Conservation (phyloP, 805 yeast species). For the Kodamaea lidongshanica region DNA sequence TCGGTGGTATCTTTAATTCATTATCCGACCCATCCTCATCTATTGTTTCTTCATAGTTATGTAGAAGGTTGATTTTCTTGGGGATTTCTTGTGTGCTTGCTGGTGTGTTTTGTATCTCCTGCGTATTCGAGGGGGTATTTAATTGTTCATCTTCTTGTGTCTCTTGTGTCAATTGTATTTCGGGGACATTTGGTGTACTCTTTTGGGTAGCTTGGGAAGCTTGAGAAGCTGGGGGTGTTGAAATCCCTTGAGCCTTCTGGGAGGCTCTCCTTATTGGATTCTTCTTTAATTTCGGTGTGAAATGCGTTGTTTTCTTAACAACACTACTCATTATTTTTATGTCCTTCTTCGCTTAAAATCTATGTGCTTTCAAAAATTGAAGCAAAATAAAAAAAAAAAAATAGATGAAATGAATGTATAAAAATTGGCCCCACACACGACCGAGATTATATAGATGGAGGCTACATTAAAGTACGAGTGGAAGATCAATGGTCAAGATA, state of each 20-base stretch:
- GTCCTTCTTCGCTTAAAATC: neutral
- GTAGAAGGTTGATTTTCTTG: neutral
- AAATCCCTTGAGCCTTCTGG: conserved; percentile 1
- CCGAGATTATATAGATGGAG: conserved; percentile 10
- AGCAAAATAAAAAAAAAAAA: neutral
- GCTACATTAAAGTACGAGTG: conserved; percentile 15
- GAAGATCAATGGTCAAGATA: conserved; percentile 21
- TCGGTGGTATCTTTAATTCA: conserved; percentile 17
- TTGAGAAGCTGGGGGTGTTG: conserved; percentile 17
- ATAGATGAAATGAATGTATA: neutral
- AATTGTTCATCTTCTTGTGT: conserved; percentile 3
- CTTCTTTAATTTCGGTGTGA: conserved; percentile 50
- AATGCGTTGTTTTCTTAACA: conserved; percentile 50
- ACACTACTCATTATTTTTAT: conserved; percentile 43
- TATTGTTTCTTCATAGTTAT: neutral
- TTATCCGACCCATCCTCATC: conserved; percentile 23
- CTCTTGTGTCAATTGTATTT: neutral
- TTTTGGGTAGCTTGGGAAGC: neutral
- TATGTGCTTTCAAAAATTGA: neutral
- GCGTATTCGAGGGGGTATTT: neutral
- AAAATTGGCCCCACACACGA: neutral
- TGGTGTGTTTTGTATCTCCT: conserved; percentile 5
- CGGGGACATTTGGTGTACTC: neutral
- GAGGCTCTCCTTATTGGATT: conserved; percentile 15
- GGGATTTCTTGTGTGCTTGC: conserved; percentile 9